phyloP scores from a whole-genome alignment of 1,139 yeast species.

The Saccharomyces hybrid region DNA sequence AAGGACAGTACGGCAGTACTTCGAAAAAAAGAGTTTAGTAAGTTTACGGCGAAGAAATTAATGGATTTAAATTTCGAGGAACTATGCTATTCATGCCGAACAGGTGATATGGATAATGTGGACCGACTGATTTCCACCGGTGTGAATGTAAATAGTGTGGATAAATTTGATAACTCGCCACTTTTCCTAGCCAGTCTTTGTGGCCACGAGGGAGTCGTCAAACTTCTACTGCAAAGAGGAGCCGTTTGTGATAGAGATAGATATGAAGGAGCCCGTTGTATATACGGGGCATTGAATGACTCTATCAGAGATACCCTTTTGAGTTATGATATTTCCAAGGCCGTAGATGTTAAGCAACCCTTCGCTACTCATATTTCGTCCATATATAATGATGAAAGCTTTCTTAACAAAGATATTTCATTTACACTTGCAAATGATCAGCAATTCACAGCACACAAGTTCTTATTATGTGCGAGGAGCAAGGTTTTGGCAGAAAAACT shows the following conservation, averaged over 20 bases:
- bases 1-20: neutral
- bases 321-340: constrained; percentile 38
- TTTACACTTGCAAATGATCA: too few species aligned
- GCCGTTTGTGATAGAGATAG: constrained; percentile 75
- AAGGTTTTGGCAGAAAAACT: too few species aligned
- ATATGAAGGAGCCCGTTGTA: constrained; percentile 70
- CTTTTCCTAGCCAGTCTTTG: constrained; percentile 64
- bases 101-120: constrained; percentile 59
- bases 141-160: constrained; percentile 52
- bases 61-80: constrained; percentile 23
- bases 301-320: constrained; percentile 50
- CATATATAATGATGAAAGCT: too few species aligned
- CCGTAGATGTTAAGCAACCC: too few species aligned
- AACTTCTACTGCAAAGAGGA: constrained; percentile 52
- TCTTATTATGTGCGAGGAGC: too few species aligned
- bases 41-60: neutral
- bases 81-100: constrained; percentile 57
- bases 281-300: constrained; percentile 70
- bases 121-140: constrained; percentile 51
- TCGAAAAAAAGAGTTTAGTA: neutral
- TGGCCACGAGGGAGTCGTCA: constrained; percentile 61
- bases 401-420: too few species aligned
- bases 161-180: constrained; percentile 70
- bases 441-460: too few species aligned
- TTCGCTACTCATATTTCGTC: too few species aligned